These are phyloP conservation scores for Solanum chacoense DNA, from an alignment of 305 asterid genomes.

Conservation along the genomic window DNA sequence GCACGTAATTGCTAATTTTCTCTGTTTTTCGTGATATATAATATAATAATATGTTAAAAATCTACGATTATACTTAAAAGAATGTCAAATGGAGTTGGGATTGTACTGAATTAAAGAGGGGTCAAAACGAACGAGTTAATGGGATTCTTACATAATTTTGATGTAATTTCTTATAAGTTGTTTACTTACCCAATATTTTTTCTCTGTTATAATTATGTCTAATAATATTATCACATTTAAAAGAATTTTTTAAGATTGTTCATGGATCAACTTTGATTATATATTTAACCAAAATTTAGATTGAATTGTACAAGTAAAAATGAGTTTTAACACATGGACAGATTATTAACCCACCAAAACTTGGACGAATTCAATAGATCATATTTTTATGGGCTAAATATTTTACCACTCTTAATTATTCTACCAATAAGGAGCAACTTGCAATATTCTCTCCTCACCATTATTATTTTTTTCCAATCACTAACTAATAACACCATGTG, in stretches of 20 bases:
- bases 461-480: not conserved
- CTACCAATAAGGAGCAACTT: not conserved
- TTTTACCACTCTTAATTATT: not conserved
- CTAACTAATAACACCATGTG: not conserved
- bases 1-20: not conserved
- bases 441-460: not conserved
- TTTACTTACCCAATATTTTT: not conserved
- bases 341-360: not conserved
- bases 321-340: not conserved
- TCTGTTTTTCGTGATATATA: not conserved
- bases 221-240: not conserved
- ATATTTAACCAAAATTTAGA: not conserved
- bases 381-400: not conserved
- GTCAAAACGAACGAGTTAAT: not conserved
- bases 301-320: not conserved
- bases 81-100: not conserved
- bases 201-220: not conserved
- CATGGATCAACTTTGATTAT: not conserved
- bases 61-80: not conserved
- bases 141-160: not conserved
- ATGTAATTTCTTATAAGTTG: not conserved
- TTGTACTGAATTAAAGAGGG: not conserved
- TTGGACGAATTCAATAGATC: rapidly evolving
- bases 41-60: not conserved
- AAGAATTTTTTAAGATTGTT: too few species aligned